Percentiles rank a stretch among this genome's conserved stretches.
Conservation (phyloP, 192 early-diverging fungal genomes). For the Podila verticillata region DNA sequence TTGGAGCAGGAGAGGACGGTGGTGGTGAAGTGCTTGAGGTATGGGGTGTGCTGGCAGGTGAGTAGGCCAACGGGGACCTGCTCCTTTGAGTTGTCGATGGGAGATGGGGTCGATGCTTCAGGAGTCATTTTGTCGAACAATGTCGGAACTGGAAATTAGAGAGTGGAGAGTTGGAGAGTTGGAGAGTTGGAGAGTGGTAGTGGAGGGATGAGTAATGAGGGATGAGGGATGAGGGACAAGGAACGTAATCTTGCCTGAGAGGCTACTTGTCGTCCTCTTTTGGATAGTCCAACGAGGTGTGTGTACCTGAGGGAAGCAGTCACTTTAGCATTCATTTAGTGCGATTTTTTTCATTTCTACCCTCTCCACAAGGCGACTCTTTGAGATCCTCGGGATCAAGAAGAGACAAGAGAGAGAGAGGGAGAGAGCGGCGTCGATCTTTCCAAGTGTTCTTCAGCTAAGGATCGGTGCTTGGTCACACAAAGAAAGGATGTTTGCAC, state of each 20-base stretch:
- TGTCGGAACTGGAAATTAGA: too few relatives aligned
- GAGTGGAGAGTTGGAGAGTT: too few relatives aligned
- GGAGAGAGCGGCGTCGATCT: too few relatives aligned
- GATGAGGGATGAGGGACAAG: neutral
- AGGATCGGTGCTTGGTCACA: too few relatives aligned
- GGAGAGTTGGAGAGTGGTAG: neutral
- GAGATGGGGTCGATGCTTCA: neutral
- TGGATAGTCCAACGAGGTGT: neutral
- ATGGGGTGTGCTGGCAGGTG: constrained; percentile 69
- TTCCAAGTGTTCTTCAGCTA: too few relatives aligned
- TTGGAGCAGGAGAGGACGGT: constrained; percentile 62
- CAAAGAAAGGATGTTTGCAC: too few relatives aligned
- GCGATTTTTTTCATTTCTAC: too few relatives aligned
- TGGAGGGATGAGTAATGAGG: neutral
- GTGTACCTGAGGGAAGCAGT: too few relatives aligned
- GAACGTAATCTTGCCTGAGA: neutral
- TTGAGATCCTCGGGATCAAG: too few relatives aligned
- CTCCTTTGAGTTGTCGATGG: neutral
- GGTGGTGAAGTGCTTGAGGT: constrained; percentile 55
- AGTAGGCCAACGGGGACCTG: constrained; percentile 67
- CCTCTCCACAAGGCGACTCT: too few relatives aligned
- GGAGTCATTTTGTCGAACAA: constrained; percentile 8
- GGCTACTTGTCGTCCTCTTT: neutral
- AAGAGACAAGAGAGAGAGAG: too few relatives aligned
- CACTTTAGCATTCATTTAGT: too few relatives aligned